phyloP scores from a whole-genome alignment of 2,329 filamentous ascomycete species.

The Periconia digitata region DNA sequence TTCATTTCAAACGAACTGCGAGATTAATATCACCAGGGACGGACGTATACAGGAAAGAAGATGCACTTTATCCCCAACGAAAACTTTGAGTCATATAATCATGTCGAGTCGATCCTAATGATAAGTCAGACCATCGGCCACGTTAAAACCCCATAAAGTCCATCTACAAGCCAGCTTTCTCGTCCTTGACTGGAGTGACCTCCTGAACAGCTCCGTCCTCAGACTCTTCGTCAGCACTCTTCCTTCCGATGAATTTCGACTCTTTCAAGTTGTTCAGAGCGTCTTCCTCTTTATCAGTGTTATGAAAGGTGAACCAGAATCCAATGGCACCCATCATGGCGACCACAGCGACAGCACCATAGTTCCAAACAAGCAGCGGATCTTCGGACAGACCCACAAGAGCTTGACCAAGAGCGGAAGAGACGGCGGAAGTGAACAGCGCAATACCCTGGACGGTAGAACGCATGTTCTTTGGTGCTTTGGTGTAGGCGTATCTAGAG shows the following conservation, averaged over 20 bases:
- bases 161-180: not conserved
- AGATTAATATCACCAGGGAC: too few relatives aligned
- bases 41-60: too few relatives aligned
- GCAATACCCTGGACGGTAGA: constrained; percentile 40
- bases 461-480: constrained; percentile 64
- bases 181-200: not conserved
- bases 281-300: constrained; percentile 24
- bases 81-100: too few relatives aligned
- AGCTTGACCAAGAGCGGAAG: constrained; percentile 34
- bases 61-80: too few relatives aligned
- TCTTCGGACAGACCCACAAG: constrained; percentile 36
- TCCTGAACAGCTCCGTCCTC: not conserved
- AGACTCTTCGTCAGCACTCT: constrained; percentile 2
- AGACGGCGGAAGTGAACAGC: constrained; percentile 38
- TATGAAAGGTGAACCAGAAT: constrained; percentile 23
- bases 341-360: constrained; percentile 27
- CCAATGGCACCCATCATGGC: constrained; percentile 18
- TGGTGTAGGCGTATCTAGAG: constrained; percentile 29
- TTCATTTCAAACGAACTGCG: too few relatives aligned
- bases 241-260: constrained; percentile 13
- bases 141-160: not conserved
- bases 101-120: too few relatives aligned
- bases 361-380: constrained; percentile 37
- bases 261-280: constrained; percentile 16
- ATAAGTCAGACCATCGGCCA: too few relatives aligned